These are phyloP conservation scores for Pichia sp. DNA, from an alignment of 1,139 yeast species.

Conservation along the genomic window DNA sequence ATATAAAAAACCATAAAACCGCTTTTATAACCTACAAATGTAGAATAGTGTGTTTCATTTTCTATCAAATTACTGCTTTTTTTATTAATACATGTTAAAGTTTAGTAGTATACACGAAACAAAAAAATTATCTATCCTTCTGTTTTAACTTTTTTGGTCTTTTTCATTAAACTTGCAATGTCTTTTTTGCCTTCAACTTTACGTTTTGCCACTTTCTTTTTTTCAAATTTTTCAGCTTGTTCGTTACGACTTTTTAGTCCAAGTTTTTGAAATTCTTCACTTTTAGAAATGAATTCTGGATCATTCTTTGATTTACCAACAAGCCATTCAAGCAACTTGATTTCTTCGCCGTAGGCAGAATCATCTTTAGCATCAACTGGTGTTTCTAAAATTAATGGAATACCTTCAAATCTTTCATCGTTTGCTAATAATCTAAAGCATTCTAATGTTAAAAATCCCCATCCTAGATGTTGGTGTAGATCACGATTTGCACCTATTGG, in stretches of 20 bases:
- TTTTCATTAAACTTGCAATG: conserved; percentile 20
- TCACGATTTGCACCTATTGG: conserved; percentile 89
- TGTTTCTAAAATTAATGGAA: conserved; percentile 88
- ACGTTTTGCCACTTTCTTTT: conserved; percentile 22
- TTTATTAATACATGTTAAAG: conserved; percentile 4
- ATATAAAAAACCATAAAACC: no score
- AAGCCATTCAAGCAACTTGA: conserved; percentile 66
- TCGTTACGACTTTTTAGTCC: conserved; percentile 53
- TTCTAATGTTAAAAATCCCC: conserved; percentile 85
- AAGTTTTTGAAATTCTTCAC: conserved; percentile 41
- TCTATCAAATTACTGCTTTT: neutral
- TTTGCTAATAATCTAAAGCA: conserved; percentile 75
- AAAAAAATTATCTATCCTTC: neutral
- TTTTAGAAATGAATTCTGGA: conserved; percentile 45
- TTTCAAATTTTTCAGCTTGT: conserved; percentile 28
- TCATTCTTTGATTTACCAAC: conserved; percentile 50
- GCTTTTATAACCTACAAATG: no score
- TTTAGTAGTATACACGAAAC: neutral
- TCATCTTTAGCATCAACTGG: conserved; percentile 52
- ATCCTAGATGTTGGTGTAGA: conserved; percentile 82
- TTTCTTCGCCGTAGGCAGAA: conserved; percentile 68
- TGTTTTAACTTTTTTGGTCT: conserved; percentile 14
- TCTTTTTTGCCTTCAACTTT: conserved; percentile 20
- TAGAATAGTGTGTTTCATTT: no score
- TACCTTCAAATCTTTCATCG: conserved; percentile 47